Percentiles rank a stretch among this genome's conserved stretches.
Evolutionary conservation across 495 filamentous ascomycete species (phyloP).

Genomic region (Aspergillus ostianus): DNA sequence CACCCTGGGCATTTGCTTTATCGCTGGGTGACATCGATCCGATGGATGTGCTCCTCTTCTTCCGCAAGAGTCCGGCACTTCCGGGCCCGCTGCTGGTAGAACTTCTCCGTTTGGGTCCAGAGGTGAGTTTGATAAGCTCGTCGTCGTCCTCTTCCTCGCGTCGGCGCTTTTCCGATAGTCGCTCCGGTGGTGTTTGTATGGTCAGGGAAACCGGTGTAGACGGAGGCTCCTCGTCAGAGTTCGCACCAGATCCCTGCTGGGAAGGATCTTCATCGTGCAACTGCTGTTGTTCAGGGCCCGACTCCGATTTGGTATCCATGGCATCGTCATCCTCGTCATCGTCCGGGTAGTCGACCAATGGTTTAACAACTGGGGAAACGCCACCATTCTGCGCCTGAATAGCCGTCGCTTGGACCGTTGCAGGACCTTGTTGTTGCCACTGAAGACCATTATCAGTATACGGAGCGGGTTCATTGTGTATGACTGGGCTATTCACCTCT

Average conservation of each 20-base stretch:
- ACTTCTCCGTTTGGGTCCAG: slow-evolving; percentile 63
- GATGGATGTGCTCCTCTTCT: slow-evolving; percentile 43
- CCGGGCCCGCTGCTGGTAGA: slow-evolving; percentile 40
- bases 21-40: slow-evolving; percentile 28
- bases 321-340: slow-evolving; percentile 75
- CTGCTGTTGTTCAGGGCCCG: slow-evolving; percentile 17
- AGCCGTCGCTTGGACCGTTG: slow-evolving; percentile 21
- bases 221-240: slow-evolving; percentile 25
- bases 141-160: slow-evolving; percentile 88
- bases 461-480: not conserved
- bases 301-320: slow-evolving; percentile 48
- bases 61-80: slow-evolving; percentile 34
- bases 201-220: slow-evolving; percentile 31
- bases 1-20: slow-evolving; percentile 27
- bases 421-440: slow-evolving; percentile 38
- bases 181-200: slow-evolving; percentile 58
- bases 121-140: slow-evolving; percentile 69
- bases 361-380: slow-evolving; percentile 60
- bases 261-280: slow-evolving; percentile 15
- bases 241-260: slow-evolving; percentile 19
- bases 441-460: slow-evolving; percentile 14
- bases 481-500: slow-evolving; percentile 47
- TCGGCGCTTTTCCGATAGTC: slow-evolving; percentile 86
- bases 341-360: slow-evolving; percentile 87
- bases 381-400: slow-evolving; percentile 35